Base-by-base conservation (phyloP, 495 filamentous ascomycete genomes). In the Podospora bellae-mahoneyi region DNA sequence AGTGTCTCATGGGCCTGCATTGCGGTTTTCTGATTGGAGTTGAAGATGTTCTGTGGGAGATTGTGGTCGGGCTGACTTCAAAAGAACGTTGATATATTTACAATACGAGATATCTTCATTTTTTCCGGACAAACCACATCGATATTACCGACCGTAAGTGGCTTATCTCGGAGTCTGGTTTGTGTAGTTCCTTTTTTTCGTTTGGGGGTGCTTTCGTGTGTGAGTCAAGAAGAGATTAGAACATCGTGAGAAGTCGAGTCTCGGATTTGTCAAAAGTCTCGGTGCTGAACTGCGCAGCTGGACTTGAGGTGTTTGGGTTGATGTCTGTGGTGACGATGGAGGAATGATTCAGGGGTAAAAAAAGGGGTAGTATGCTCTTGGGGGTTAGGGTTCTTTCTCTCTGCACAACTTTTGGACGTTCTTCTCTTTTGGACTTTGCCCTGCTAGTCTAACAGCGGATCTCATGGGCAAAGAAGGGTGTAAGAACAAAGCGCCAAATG, bases 381-480 rank as follows among this genome's bases (percentile, higher is more conserved):
- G 77, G 98, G 96, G 71, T 98, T 98, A 39, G 96, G 96, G 85
- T 98, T 23, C 23, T 23, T 23, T 23, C 23, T 95, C 76, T 97
- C 98, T 73, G 39, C 39, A 10, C 2, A 16, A 1, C 15, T 6
- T 48, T 48, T 48, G 39, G 39, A 32, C 30, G 7, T 48, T 48
- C 39, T 6, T 48, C 1, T 10, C 39, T 48, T 10, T 48, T 2
- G 39, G 39, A 2, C 9, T 48, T 48, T 48, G 39, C 13, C 39
- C 39, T 16, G 39, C 7, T 5, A 23, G 34, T 39, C 5, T 6
- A 10, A 48, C 39, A 13, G 5, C 7, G 13, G 7, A 48, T 16
- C 39, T 48, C 15, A 16, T 16, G 2, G 39, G 15, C 39, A 48
- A 16, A 23, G 23, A 48, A 13, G 2, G 15, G 9, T 48, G 5